Base-by-base conservation (phyloP, 768 basidiomycete species). In the Lactifluus volemus region DNA sequence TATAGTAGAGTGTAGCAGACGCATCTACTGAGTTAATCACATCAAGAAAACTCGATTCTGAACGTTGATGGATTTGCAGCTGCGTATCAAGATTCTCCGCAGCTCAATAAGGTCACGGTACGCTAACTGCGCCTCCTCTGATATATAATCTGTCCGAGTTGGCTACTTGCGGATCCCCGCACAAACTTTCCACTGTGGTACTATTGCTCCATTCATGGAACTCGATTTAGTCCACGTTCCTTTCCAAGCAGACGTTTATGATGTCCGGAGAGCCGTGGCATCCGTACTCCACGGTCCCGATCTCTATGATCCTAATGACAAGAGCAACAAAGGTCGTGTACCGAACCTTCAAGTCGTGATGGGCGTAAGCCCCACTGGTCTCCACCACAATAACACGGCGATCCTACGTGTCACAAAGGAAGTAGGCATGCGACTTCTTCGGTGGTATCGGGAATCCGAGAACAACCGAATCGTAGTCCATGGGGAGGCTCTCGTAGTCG, bases 271-370 rank as follows among this genome's bases (percentile, higher is more conserved):
- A 41, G 74, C 71, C 7, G 75, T 92, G 50, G 81, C 82, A 1
- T 56, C 65, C 5, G 74, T 85, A 41, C 71, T 92, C 0, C 89
- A 90, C 63, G 76, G 78, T 3, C 74, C 78, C 19, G 76, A 78
- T 19, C 81, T 84, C 66, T 72, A 72, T 64, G 66, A 72, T 44
- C 71, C 75, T 6, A 67, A 70, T 29, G 68, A 73, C 42, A 69
- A 73, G 15, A 70, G 63, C 59, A 71, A 17, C 53, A 52, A 56
- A 67, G 72, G 42, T 4, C 55, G 60, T 29, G 14, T 45, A 10
- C 75, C 86, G 38, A 90, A 91, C 63, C 90, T 90, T 72, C 65
- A 72, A 47, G 79, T 91, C 57, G 67, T 53, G 17, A 73, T 90
- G n/a, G 78, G 83, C 53, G 67, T 72, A 55, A 78, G 77, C 62